phyloP scores from a whole-genome alignment of 305 asterid species.

The Withania somnifera region DNA sequence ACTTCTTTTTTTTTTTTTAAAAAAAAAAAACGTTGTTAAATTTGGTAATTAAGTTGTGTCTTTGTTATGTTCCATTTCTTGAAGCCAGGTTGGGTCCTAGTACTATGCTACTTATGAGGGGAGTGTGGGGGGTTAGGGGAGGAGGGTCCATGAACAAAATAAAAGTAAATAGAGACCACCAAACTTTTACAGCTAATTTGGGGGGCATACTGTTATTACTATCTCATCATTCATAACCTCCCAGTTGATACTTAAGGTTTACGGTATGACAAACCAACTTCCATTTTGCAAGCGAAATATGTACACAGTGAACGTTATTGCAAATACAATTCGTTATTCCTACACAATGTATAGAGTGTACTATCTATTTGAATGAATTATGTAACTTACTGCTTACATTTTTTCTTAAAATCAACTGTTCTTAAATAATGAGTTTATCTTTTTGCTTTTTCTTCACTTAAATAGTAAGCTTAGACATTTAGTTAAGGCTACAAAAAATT shows the following conservation, averaged over 20 bases:
- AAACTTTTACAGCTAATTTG: constrained; percentile 1
- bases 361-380: not conserved
- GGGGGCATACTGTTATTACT: not conserved
- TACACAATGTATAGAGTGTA: no score
- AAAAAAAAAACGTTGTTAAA: not conserved
- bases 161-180: not conserved
- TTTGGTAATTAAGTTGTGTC: not conserved
- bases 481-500: not conserved
- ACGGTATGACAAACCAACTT: not conserved
- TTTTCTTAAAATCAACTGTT: no score
- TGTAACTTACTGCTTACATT: not conserved
- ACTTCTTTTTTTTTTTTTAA: no score
- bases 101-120: not conserved
- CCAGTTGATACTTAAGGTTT: not conserved
- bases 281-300: not conserved
- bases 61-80: not conserved
- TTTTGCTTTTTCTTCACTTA: not conserved
- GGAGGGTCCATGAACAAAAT: not conserved
- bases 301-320: not conserved
- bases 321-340: no score
- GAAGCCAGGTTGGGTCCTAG: not conserved
- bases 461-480: not conserved
- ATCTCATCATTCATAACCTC: not conserved
- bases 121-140: not conserved
- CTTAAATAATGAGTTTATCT: no score